A percentile compares a stretch with the other conserved stretches of the same genome.
phyloP scores from a whole-genome alignment of 208 protist species.

The Leishmania tarentolae region DNA sequence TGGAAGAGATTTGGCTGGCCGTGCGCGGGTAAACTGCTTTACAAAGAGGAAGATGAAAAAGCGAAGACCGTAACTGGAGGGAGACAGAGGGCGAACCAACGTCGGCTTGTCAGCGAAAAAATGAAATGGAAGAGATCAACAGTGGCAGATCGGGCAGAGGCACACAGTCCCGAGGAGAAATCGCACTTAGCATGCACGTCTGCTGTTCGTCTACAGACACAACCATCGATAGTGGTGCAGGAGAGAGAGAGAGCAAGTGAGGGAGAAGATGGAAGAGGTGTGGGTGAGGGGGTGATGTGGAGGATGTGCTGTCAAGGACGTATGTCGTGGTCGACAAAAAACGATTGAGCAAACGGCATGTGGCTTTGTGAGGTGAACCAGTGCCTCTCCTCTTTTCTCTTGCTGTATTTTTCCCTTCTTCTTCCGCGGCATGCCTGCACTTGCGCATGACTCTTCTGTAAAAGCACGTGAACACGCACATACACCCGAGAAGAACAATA shows the following conservation, averaged over 20 bases:
- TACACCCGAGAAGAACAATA: background rate
- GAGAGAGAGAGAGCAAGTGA: background rate
- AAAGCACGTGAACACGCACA: background rate
- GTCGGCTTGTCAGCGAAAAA: background rate
- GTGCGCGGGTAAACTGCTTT: background rate
- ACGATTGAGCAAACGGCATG: background rate
- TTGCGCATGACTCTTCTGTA: background rate
- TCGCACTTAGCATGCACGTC: background rate
- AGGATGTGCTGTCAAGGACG: background rate
- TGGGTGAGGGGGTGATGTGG: background rate
- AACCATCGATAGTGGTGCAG: background rate
- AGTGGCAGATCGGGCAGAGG: background rate
- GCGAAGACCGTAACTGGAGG: background rate
- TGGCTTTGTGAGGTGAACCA: background rate
- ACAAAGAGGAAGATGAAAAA: conserved; percentile 1
- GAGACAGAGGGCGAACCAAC: background rate
- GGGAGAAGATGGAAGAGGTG: background rate
- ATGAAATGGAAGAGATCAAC: background rate
- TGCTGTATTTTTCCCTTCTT: background rate
- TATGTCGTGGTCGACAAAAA: background rate
- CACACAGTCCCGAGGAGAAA: background rate
- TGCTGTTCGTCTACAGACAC: background rate
- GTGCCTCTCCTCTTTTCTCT: background rate
- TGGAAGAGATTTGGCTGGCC: background rate
- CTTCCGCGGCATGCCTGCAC: background rate